phyloP scores from a whole-genome alignment of 2,329 filamentous ascomycete genomes.

The Cercospora sp. region DNA sequence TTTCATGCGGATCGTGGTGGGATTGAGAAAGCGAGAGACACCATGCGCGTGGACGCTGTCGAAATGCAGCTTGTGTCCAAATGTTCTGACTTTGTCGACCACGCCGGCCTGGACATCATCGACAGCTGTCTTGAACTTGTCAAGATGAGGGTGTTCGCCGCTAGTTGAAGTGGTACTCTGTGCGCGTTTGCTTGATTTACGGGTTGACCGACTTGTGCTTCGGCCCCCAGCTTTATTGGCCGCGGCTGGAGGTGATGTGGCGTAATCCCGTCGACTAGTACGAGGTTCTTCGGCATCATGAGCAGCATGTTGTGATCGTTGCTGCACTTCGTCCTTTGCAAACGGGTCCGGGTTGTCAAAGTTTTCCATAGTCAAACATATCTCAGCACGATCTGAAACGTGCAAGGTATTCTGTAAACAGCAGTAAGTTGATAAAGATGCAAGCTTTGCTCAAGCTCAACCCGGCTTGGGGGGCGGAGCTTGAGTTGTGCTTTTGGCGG shows the following conservation, averaged over 20 bases:
- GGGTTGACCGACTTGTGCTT: constrained; percentile 4
- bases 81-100: constrained; percentile 20
- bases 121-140: constrained; percentile 21
- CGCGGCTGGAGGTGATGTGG: not conserved
- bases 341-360: constrained; percentile 22
- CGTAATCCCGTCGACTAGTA: not conserved
- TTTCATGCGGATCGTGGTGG: constrained; percentile 26
- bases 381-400: not conserved
- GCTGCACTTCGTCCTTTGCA: constrained; percentile 2
- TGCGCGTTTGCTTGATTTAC: constrained; percentile 3
- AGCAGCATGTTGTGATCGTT: not conserved
- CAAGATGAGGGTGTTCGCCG: constrained; percentile 11
- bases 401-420: not conserved
- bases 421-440: not conserved
- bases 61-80: constrained; percentile 18
- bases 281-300: not conserved
- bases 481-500: constrained; percentile 11
- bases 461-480: not conserved
- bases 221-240: not conserved
- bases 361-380: constrained; percentile 12
- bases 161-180: not conserved
- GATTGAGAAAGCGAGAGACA: constrained; percentile 22
- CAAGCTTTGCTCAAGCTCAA: constrained; percentile 18
- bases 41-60: constrained; percentile 23
- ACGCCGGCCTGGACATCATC: constrained; percentile 22